Base-by-base conservation (phyloP, 1,284 basidiomycete genomes). In the Ustilago tritici region DNA sequence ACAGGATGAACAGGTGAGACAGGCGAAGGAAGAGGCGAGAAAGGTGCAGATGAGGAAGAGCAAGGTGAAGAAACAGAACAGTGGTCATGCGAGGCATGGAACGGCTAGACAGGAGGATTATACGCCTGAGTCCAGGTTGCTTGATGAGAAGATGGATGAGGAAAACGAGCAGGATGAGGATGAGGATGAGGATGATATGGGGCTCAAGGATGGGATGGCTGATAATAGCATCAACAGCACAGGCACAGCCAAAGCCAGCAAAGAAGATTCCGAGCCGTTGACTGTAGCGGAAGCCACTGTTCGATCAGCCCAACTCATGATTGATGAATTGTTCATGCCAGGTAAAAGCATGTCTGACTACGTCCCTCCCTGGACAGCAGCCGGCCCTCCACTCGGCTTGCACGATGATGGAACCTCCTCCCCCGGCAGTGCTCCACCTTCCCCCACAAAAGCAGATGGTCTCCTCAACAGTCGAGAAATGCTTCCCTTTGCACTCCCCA, bases 401-500 rank as follows among this genome's bases (percentile, higher is more conserved):
- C 68, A 67, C 46, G 75, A 76, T 14, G 78, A 72, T 19, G 59
- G 46, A 7, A 38, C 50, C 7, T 41, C 56, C 14, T 7, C 43
- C 8, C 7, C 43, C 19, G 46, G 53, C 12, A 67, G 61, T 7
- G 73, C 50, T 5, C 73, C 71, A 7, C 65, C 74, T 4, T 70
- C 67, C 4, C 67, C 72, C 5, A 46, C 74, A 1, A 73, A 74
- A 56, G 59, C 36, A 2, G 67, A 69, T 36, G 65, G 69, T 2
- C 23, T 70, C 61, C 88, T 97, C 65, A 95, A 98, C 86, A 94
- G 93, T 28, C 90, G 95, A 68, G 91, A 93, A 85, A 98, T 98
- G 94, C 90, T 98, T 14, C 94, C 94, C 0, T 89, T 98, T 57
- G 89, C 92, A 17, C 90, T 97, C 54, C 95, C 95, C 4, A 91